These are phyloP conservation scores for Setaria viridis DNA, from an alignment of 202 grass and related monocot genomes.

Conservation along the genomic window DNA sequence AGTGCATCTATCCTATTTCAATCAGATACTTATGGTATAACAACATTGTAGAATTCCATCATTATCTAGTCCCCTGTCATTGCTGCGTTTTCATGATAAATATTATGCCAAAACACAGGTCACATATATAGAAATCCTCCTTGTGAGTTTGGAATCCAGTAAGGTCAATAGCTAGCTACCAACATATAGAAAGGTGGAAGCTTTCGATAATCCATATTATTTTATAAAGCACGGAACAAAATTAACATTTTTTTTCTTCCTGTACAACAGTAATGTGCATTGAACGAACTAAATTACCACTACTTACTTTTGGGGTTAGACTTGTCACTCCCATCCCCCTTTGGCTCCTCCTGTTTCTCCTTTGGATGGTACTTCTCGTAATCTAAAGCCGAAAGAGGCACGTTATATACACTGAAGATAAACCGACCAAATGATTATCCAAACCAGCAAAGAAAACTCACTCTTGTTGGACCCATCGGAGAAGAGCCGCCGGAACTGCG, in stretches of 20 bases:
- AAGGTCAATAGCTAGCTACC: not conserved
- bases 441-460: constrained; percentile 53
- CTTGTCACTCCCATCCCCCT: constrained; percentile 65
- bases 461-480: constrained; percentile 73
- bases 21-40: constrained; percentile 7
- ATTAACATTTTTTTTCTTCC: not conserved
- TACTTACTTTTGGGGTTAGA: constrained; percentile 72
- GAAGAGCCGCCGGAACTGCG: constrained; percentile 63
- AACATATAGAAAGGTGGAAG: not conserved
- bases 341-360: constrained; percentile 66
- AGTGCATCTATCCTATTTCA: not conserved
- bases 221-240: not conserved
- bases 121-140: not conserved
- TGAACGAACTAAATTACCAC: constrained; percentile 9
- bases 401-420: constrained; percentile 5
- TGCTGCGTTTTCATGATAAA: constrained; percentile 19
- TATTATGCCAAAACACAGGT: not conserved
- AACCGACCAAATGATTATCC: not conserved
- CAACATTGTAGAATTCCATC: not conserved
- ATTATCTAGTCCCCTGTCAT: not conserved
- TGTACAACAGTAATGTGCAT: constrained; percentile 28
- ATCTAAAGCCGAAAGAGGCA: constrained; percentile 55
- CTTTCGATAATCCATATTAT: not conserved
- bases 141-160: not conserved
- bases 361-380: constrained; percentile 70